A percentile compares a stretch with the other conserved stretches of the same genome.
phyloP scores from a whole-genome alignment of 1,139 yeast species.

The Meyerozyma smithsonii region DNA sequence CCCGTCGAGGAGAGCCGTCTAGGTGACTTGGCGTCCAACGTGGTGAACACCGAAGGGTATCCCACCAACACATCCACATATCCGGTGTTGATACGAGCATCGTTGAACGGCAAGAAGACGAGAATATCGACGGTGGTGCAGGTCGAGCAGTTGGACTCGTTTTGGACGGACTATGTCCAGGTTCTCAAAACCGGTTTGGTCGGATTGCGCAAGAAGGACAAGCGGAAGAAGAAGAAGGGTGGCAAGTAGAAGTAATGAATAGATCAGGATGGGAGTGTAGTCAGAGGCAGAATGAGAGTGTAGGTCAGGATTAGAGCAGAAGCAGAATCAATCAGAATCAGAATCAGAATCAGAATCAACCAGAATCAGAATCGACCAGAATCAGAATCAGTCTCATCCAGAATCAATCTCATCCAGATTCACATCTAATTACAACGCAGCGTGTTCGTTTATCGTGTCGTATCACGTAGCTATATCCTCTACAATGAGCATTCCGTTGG shows the following conservation, averaged over 20 bases:
- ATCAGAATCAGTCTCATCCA: no score
- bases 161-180: constrained; percentile 67
- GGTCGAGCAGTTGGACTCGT: constrained; percentile 50
- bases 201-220: constrained; percentile 61
- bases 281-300: no score
- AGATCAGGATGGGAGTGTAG: no score
- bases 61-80: constrained; percentile 24
- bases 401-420: no score
- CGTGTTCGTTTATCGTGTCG: no score
- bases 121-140: constrained; percentile 62
- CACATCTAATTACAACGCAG: neutral
- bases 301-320: no score
- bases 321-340: no score
- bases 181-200: constrained; percentile 57
- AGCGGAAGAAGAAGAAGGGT: constrained; percentile 49
- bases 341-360: no score
- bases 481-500: constrained; percentile 40
- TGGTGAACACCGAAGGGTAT: constrained; percentile 17
- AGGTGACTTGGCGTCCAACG: constrained; percentile 36
- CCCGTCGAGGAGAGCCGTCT: constrained; percentile 15
- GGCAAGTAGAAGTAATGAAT: constrained; percentile 13
- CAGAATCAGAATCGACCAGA: no score
- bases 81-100: constrained; percentile 49
- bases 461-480: constrained; percentile 17
- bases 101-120: constrained; percentile 52